Percentiles rank a stretch among this genome's conserved stretches.
These are phyloP conservation scores for Claviceps humidiphila DNA, from an alignment of 2,329 filamentous ascomycete species.

Conservation along the genomic window DNA sequence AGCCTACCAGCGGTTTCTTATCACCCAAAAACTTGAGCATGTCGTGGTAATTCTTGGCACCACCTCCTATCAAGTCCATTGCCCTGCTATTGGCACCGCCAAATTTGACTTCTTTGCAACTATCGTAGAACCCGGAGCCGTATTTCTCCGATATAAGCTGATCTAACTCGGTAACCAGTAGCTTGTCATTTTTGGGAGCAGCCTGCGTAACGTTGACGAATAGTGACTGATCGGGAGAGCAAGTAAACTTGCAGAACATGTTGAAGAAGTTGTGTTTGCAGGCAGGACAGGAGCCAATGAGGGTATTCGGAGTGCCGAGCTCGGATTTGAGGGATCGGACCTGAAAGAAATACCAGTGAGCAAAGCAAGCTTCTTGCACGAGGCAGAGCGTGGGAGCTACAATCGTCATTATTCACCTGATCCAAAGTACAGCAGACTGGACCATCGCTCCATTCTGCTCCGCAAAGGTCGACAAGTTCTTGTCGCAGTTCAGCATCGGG, in stretches of 20 bases:
- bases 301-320: slow-evolving; percentile 71
- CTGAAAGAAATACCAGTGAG: slow-evolving; percentile 25
- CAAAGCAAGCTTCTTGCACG: background rate
- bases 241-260: slow-evolving; percentile 94
- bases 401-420: slow-evolving; percentile 41
- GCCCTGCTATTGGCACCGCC: slow-evolving; percentile 85
- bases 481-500: slow-evolving; percentile 60
- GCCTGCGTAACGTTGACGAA: slow-evolving; percentile 87
- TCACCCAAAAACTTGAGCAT: slow-evolving; percentile 88
- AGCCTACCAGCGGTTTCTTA: slow-evolving; percentile 71
- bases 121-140: slow-evolving; percentile 81
- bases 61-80: slow-evolving; percentile 92
- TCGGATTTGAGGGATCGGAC: slow-evolving; percentile 71
- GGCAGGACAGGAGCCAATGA: slow-evolving; percentile 87
- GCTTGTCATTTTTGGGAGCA: slow-evolving; percentile 43
- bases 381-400: slow-evolving; percentile 5
- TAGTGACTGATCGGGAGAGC: slow-evolving; percentile 88
- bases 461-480: slow-evolving; percentile 75
- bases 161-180: slow-evolving; percentile 75
- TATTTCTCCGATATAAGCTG: slow-evolving; percentile 78
- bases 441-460: slow-evolving; percentile 69
- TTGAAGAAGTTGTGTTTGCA: slow-evolving; percentile 99
- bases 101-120: slow-evolving; percentile 98
- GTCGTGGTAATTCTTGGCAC: slow-evolving; percentile 76
- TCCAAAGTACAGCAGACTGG: slow-evolving; percentile 74